Conservation (phyloP, 2,329 filamentous ascomycete genomes). For the Fusarium sp. region DNA sequence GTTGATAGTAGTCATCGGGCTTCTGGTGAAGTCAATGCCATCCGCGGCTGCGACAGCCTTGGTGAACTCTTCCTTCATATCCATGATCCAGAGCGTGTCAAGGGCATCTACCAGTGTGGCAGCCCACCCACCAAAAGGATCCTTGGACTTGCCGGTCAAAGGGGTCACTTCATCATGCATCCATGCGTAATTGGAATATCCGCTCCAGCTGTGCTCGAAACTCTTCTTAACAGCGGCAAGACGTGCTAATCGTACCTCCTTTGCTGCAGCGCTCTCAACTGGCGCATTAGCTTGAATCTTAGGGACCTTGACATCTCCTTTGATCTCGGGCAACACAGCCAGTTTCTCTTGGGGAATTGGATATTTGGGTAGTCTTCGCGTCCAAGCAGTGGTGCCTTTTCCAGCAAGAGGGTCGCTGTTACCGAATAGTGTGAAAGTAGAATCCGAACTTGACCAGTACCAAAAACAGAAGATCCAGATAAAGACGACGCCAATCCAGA, state of each 20-base stretch:
- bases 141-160: conserved; percentile 61
- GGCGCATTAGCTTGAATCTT: conserved; percentile 52
- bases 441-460: conserved; percentile 41
- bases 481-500: conserved; percentile 43
- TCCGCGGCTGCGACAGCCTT: conserved; percentile 68
- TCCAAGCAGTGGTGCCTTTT: conserved; percentile 43
- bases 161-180: conserved; percentile 72
- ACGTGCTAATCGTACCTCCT: conserved; percentile 53
- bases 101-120: conserved; percentile 73
- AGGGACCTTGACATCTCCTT: conserved; percentile 40
- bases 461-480: conserved; percentile 46
- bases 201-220: conserved; percentile 68
- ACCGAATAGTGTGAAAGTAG: conserved; percentile 34
- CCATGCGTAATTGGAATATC: conserved; percentile 72
- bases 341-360: conserved; percentile 43
- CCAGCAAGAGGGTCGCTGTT: conserved; percentile 40
- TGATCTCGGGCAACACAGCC: conserved; percentile 53
- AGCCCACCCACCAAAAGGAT: conserved; percentile 74
- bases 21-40: conserved; percentile 69
- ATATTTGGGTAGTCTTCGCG: conserved; percentile 39
- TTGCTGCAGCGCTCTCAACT: conserved; percentile 43
- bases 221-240: conserved; percentile 60
- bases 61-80: conserved; percentile 71
- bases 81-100: conserved; percentile 78
- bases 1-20: conserved; percentile 62